Evolutionary conservation across 768 basidiomycete genomes (phyloP).

Genomic region (Tulasnella sp.): DNA sequence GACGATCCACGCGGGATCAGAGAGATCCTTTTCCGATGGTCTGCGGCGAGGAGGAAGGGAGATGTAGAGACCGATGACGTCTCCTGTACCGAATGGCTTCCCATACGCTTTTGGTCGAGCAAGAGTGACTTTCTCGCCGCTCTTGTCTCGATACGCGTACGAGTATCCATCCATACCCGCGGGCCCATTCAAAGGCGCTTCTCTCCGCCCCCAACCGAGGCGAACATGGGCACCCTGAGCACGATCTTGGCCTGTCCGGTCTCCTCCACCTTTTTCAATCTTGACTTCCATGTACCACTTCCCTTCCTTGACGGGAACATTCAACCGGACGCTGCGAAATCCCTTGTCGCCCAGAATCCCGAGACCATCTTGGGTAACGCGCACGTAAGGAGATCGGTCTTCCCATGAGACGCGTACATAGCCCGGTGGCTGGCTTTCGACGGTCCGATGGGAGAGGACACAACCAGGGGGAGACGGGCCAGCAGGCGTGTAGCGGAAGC

Average conservation of each 20-base stretch:
- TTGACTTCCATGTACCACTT: conserved; percentile 91
- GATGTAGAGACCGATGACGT: conserved; percentile 90
- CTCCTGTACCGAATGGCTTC: conserved; percentile 57
- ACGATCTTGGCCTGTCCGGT: conserved; percentile 27
- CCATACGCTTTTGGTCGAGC: conserved; percentile 75
- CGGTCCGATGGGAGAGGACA: conserved; percentile 57
- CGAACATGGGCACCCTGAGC: conserved; percentile 74
- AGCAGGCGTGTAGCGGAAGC: conserved; percentile 25
- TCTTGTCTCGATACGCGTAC: conserved; percentile 83
- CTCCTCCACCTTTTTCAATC: conserved; percentile 62
- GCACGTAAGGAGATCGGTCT: conserved; percentile 71
- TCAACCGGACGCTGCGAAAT: conserved; percentile 80
- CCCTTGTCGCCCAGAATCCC: conserved; percentile 73
- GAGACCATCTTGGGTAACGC: conserved; percentile 65
- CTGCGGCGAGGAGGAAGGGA: conserved; percentile 59
- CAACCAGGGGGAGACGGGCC: conserved; percentile 21
- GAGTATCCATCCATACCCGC: conserved; percentile 89
- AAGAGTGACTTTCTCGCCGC: conserved; percentile 80
- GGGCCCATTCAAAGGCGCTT: conserved; percentile 86
- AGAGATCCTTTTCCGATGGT: conserved; percentile 46
- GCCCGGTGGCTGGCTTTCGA: conserved; percentile 59
- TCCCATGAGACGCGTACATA: conserved; percentile 75
- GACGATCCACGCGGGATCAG: conserved; percentile 71
- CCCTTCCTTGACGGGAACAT: conserved; percentile 79
- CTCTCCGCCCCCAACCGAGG: conserved; percentile 83